These are phyloP conservation scores for Nannizziopsis barbatae DNA, from an alignment of 2,329 filamentous ascomycete genomes.

Conservation along the genomic window DNA sequence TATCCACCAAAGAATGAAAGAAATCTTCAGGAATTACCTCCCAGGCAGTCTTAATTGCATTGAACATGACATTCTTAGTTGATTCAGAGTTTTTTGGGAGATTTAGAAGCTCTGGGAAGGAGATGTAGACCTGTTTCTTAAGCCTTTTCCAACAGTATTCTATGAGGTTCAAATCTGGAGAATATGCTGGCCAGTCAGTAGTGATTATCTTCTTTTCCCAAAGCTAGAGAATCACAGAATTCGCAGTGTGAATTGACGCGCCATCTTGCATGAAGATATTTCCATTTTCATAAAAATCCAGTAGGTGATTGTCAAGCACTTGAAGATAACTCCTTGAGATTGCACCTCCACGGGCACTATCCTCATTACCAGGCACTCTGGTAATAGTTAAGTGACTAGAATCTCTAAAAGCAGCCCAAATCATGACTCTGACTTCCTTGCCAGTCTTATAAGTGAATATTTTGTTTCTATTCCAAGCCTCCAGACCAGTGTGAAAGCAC, in stretches of 20 bases:
- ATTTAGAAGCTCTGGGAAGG: no score
- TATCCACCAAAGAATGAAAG: neutral
- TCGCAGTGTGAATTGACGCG: no score
- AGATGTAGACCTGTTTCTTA: no score
- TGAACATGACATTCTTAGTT: neutral
- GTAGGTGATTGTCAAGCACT: neutral
- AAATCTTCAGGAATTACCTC: neutral
- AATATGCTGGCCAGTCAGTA: constrained; percentile 16
- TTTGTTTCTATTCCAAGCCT: neutral
- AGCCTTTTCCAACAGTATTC: no score
- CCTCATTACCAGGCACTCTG: neutral
- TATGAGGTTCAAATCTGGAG: constrained; percentile 19
- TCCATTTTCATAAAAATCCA: no score
- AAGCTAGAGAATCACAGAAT: neutral
- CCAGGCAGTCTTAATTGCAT: no score
- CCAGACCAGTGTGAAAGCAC: neutral
- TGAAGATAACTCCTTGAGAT: neutral
- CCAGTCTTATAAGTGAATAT: constrained; percentile 1
- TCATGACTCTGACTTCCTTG: constrained; percentile 1
- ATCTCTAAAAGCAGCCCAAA: neutral
- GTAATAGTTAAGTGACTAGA: neutral
- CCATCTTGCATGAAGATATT: constrained; percentile 3
- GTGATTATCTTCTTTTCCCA: neutral
- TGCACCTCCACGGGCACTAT: neutral
- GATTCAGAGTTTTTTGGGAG: neutral